A percentile compares a stretch with the other conserved stretches of the same genome.
Evolutionary conservation across 352 stramenopile species (phyloP).

Genomic region (Phytophthora meadii): DNA sequence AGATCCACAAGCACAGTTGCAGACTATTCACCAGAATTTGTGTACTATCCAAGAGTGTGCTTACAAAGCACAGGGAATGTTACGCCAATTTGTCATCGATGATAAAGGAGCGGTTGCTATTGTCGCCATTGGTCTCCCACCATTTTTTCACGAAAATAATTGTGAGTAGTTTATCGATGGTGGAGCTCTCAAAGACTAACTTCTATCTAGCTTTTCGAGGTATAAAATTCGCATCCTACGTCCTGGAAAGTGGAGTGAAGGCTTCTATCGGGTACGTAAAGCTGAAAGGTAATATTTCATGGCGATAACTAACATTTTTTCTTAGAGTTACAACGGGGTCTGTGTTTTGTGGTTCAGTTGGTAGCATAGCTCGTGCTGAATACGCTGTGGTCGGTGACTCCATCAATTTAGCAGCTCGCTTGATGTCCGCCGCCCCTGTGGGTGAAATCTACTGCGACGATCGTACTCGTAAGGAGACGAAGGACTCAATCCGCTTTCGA

Average conservation of each 20-base stretch:
- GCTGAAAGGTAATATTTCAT: not conserved
- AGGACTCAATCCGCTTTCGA: conserved; percentile 63
- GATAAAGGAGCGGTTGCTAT: conserved; percentile 87
- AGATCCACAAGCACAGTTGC: conserved; percentile 47
- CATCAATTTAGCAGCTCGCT: conserved; percentile 81
- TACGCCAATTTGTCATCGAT: conserved; percentile 89
- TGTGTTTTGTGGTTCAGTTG: conserved; percentile 79
- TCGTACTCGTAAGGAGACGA: conserved; percentile 62
- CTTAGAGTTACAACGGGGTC: conserved; percentile 72
- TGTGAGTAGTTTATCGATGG: conserved; percentile 29
- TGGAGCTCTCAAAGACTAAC: too few relatives aligned
- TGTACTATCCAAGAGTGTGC: conserved; percentile 78
- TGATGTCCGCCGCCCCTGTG: conserved; percentile 70
- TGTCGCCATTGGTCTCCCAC: conserved; percentile 75
- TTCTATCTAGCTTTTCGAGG: conserved; percentile 35
- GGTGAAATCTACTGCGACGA: conserved; percentile 84
- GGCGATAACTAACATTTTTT: not conserved
- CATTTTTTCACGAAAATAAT: conserved; percentile 90
- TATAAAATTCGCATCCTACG: conserved; percentile 67
- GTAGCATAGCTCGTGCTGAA: conserved; percentile 70
- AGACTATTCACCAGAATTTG: conserved; percentile 65
- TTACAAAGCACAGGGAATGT: conserved; percentile 81
- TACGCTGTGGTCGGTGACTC: conserved; percentile 87
- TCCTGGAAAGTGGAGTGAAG: conserved; percentile 68
- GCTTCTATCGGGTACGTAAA: conserved; percentile 71